Evolutionary conservation across 352 stramenopile genomes (phyloP).

Genomic region (Phytopythium mirpurense): DNA sequence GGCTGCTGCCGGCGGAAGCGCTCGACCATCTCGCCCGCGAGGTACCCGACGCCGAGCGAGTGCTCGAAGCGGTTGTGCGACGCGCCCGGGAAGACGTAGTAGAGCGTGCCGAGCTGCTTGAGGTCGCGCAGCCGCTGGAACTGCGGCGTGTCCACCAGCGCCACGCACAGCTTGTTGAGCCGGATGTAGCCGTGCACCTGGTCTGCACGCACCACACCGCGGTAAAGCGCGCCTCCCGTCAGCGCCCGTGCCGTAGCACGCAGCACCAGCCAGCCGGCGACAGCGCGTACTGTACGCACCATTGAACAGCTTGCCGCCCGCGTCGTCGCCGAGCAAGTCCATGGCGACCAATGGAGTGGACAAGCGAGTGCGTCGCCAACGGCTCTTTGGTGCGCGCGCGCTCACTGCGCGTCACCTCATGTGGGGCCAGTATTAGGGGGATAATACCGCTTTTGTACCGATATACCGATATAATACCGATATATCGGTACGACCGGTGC

Average conservation of each 20-base stretch:
- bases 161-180: conserved; percentile 68
- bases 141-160: conserved; percentile 89
- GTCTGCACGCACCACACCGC: too few relatives aligned
- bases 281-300: conserved; percentile 16
- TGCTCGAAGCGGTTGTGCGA: conserved; percentile 96
- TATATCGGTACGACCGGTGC: not conserved
- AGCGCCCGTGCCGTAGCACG: too few relatives aligned
- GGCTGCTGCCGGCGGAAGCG: conserved; percentile 85
- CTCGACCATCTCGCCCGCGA: conserved; percentile 87
- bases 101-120: conserved; percentile 91
- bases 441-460: not conserved
- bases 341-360: not conserved
- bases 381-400: not conserved
- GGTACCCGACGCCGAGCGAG: conserved; percentile 91
- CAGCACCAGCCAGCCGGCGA: too few relatives aligned
- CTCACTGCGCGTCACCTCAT: too few relatives aligned
- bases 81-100: conserved; percentile 82
- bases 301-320: conserved; percentile 61
- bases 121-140: conserved; percentile 94
- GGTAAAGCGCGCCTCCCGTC: too few relatives aligned
- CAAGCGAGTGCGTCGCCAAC: not conserved
- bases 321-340: conserved; percentile 11
- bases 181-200: conserved; percentile 82
- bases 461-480: not conserved
- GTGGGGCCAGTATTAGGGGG: not conserved